Percentiles rank a stretch among this genome's conserved stretches.
Conservation (phyloP, 371 early-diverging fungal genomes). For the Rhizomucor pusillus region DNA sequence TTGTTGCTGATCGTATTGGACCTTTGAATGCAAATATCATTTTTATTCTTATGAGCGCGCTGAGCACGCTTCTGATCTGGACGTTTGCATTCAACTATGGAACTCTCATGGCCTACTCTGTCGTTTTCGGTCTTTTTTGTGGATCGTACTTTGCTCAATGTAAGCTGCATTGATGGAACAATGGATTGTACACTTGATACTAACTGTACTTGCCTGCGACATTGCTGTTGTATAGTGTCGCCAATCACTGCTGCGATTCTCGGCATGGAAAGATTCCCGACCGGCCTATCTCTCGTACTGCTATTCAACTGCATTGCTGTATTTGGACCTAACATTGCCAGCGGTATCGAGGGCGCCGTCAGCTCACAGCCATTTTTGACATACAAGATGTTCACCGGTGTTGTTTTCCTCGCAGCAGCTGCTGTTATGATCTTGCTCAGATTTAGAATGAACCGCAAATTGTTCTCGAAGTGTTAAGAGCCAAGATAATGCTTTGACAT, state of each 20-base stretch:
- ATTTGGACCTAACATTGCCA: slow-evolving; percentile 22
- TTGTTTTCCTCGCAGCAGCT: slow-evolving; percentile 1
- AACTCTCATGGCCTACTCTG: slow-evolving; percentile 26
- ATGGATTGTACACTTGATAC: background rate
- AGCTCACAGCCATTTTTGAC: slow-evolving; percentile 11
- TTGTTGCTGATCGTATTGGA: slow-evolving; percentile 44
- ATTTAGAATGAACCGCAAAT: background rate
- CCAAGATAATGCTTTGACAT: no score
- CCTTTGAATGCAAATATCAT: slow-evolving; percentile 38
- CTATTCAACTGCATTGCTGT: slow-evolving; percentile 11
- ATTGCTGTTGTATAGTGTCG: slow-evolving; percentile 12
- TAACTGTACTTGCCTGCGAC: background rate
- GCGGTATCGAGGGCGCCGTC: slow-evolving; percentile 12
- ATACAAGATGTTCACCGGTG: slow-evolving; percentile 19
- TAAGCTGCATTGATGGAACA: slow-evolving; percentile 1
- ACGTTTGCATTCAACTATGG: slow-evolving; percentile 34
- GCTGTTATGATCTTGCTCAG: background rate
- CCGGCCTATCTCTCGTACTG: slow-evolving; percentile 16
- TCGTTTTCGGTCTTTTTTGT: slow-evolving; percentile 36
- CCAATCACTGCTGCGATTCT: slow-evolving; percentile 26
- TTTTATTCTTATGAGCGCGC: slow-evolving; percentile 25
- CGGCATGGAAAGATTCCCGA: slow-evolving; percentile 16
- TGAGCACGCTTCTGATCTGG: slow-evolving; percentile 46
- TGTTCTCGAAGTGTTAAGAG: slow-evolving; percentile 3
- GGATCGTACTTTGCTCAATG: slow-evolving; percentile 35